phyloP scores from a whole-genome alignment of 2,329 filamentous ascomycete species.

The Pseudogymnoascus pannorum region DNA sequence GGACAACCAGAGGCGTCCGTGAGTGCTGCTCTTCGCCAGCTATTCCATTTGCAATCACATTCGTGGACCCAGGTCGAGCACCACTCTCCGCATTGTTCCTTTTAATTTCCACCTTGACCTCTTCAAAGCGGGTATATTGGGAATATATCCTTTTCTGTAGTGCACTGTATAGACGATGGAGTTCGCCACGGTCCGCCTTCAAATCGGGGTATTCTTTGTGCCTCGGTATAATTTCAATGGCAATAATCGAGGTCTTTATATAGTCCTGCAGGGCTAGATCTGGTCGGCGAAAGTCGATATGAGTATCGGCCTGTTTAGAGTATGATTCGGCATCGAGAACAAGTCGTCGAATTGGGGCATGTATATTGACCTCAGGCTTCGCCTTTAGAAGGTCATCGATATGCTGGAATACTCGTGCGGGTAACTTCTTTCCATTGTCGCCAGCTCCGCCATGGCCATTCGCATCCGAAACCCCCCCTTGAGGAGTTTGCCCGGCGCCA shows the following conservation, averaged over 20 bases:
- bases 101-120: constrained; percentile 53
- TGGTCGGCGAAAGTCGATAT: constrained; percentile 55
- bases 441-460: not conserved
- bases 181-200: constrained; percentile 44
- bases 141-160: constrained; percentile 44
- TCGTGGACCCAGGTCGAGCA: constrained; percentile 28
- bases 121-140: constrained; percentile 44
- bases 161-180: constrained; percentile 41
- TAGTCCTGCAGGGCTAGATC: constrained; percentile 80
- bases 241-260: constrained; percentile 71
- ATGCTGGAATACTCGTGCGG: constrained; percentile 32
- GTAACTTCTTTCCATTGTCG: constrained; percentile 15
- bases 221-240: constrained; percentile 65
- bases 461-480: not conserved
- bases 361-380: constrained; percentile 25
- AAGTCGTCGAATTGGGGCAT: constrained; percentile 44
- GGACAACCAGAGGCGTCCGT: not conserved
- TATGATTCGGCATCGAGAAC: constrained; percentile 46
- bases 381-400: constrained; percentile 36
- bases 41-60: constrained; percentile 7
- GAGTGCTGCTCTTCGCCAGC: not conserved
- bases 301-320: constrained; percentile 53
- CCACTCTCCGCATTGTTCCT: constrained; percentile 58
- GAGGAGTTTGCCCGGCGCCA: not conserved
- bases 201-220: constrained; percentile 68